phyloP scores from a whole-genome alignment of 345 rosid species.

The Cochlearia excelsa region DNA sequence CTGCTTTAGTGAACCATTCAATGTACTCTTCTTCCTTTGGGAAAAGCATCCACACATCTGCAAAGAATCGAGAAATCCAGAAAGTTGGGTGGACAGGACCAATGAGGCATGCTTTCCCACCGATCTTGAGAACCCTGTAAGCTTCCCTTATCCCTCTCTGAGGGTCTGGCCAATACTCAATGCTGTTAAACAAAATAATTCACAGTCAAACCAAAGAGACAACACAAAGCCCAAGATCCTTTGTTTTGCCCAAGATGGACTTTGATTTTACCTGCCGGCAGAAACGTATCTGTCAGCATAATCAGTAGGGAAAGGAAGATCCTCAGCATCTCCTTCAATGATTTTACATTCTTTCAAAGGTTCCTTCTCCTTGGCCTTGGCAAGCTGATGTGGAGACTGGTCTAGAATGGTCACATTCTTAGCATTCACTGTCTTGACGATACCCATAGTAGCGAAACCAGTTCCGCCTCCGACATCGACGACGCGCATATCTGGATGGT shows the following conservation, averaged over 20 bases:
- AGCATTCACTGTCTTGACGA: constrained; percentile 90
- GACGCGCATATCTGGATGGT: constrained; percentile 60
- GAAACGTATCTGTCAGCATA: constrained; percentile 95
- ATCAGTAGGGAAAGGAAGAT: constrained; percentile 82
- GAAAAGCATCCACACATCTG: constrained; percentile 98
- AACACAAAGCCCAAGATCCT: too few relatives aligned
- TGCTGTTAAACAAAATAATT: constrained; percentile 42
- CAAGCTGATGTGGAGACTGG: constrained; percentile 99
- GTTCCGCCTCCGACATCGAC: constrained; percentile 99
- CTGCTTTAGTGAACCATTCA: constrained; percentile 92
- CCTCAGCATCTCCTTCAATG: constrained; percentile 95
- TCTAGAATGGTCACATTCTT: constrained; percentile 94
- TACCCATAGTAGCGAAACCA: constrained; percentile 94
- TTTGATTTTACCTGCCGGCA: constrained; percentile 68
- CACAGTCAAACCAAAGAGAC: neutral
- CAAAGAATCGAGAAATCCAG: constrained; percentile 96
- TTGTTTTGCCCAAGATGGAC: too few relatives aligned
- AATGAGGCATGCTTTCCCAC: constrained; percentile 88
- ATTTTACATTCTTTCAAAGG: constrained; percentile 92
- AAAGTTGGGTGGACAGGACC: constrained; percentile 97
- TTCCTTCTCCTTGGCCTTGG: constrained; percentile 91
- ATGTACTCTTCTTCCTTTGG: constrained; percentile 99
- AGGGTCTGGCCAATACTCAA: constrained; percentile 99
- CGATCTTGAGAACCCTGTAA: constrained; percentile 85
- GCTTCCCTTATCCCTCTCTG: constrained; percentile 97